Evolutionary conservation across 192 early-diverging fungal species (phyloP).

Genomic region (Umbelopsis vinacea): DNA sequence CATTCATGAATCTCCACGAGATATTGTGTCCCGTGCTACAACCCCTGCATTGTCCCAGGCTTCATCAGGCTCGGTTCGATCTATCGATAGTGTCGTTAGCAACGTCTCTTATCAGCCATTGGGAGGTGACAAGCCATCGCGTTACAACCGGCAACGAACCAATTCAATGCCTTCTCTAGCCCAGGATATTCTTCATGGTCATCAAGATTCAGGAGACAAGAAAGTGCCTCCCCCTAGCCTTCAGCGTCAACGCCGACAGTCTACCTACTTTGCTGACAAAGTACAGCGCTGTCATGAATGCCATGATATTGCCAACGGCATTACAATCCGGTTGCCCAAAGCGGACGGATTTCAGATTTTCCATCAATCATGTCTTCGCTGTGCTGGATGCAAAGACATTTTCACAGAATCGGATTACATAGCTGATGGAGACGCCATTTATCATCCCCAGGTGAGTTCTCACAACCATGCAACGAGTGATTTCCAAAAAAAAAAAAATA

Average conservation of each 20-base stretch:
- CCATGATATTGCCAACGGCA: slow-evolving; percentile 41
- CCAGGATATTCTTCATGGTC: not conserved
- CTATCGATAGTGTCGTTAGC: slow-evolving; percentile 4
- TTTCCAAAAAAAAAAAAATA: not conserved
- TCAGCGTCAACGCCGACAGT: slow-evolving; percentile 4
- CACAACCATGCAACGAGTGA: not conserved
- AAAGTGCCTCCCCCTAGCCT: not conserved
- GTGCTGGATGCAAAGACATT: slow-evolving; percentile 44
- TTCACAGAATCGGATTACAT: slow-evolving; percentile 53
- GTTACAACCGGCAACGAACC: slow-evolving; percentile 5
- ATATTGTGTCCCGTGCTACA: not conserved
- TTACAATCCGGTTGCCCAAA: slow-evolving; percentile 44
- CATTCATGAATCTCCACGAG: slow-evolving; percentile 8
- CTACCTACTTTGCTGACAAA: not conserved
- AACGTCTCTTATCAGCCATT: slow-evolving; percentile 12
- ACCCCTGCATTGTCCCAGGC: slow-evolving; percentile 8
- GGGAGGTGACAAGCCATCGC: not conserved
- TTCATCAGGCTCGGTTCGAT: slow-evolving; percentile 2
- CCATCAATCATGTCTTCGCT: slow-evolving; percentile 50
- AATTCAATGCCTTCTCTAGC: slow-evolving; percentile 16
- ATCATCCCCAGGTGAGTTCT: slow-evolving; percentile 45
- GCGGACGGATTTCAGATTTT: slow-evolving; percentile 37
- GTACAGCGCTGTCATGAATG: slow-evolving; percentile 42
- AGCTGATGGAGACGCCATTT: slow-evolving; percentile 42
- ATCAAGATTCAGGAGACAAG: not conserved